Conservation (phyloP, 2,329 filamentous ascomycete genomes). For the Pyrenophora teres region DNA sequence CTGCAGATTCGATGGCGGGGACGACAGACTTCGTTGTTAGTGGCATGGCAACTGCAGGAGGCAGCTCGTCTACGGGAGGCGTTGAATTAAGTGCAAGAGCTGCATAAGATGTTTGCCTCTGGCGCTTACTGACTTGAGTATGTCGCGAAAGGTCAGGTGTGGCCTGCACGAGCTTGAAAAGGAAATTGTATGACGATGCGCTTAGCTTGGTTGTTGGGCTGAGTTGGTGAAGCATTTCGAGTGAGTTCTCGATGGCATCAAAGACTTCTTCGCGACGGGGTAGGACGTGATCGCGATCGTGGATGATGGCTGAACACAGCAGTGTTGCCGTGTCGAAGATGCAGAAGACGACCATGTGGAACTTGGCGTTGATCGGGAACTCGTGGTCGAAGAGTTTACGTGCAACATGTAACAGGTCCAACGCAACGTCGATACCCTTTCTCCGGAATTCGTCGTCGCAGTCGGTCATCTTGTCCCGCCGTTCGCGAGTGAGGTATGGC, state of each 20-base stretch:
- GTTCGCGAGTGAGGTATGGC: constrained; percentile 50
- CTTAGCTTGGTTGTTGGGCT: constrained; percentile 37
- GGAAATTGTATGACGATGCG: constrained; percentile 37
- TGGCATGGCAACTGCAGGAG: background rate
- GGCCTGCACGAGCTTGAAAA: constrained; percentile 38
- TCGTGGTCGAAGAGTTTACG: constrained; percentile 52
- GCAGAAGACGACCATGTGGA: constrained; percentile 56
- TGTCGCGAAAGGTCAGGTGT: constrained; percentile 29
- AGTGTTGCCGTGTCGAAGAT: constrained; percentile 59
- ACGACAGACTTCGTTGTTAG: background rate
- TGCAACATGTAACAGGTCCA: constrained; percentile 52
- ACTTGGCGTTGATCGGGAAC: constrained; percentile 55
- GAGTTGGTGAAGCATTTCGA: constrained; percentile 39
- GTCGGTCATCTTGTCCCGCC: constrained; percentile 30
- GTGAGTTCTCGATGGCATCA: constrained; percentile 44
- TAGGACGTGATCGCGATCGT: constrained; percentile 53
- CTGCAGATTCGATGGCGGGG: background rate
- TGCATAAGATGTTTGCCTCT: constrained; percentile 13
- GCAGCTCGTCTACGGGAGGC: background rate
- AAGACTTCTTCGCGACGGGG: constrained; percentile 51
- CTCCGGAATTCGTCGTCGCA: constrained; percentile 49
- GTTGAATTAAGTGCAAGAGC: constrained; percentile 1
- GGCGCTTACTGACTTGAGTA: constrained; percentile 22
- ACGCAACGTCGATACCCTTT: constrained; percentile 52
- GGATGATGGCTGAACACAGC: constrained; percentile 58